phyloP scores from a whole-genome alignment of 495 filamentous ascomycete species.

The Podospora anserina region DNA sequence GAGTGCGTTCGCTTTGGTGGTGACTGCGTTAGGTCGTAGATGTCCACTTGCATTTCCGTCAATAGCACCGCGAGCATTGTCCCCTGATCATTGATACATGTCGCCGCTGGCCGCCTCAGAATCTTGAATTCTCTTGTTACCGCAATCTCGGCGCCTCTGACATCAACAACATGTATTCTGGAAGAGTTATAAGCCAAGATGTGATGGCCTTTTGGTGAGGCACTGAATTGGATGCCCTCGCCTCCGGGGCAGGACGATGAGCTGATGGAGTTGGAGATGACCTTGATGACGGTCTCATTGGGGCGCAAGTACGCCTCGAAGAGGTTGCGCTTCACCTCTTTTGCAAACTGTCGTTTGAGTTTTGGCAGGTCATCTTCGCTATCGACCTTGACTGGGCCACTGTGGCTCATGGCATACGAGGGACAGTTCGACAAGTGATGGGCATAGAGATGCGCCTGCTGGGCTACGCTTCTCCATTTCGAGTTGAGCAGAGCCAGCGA shows the following conservation, averaged over 20 bases:
- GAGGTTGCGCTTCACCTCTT: slow-evolving; percentile 71
- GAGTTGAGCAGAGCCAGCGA: slow-evolving; percentile 77
- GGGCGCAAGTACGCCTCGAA: slow-evolving; percentile 77
- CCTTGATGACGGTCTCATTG: slow-evolving; percentile 62
- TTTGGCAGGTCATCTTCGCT: slow-evolving; percentile 53
- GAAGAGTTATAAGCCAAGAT: slow-evolving; percentile 83
- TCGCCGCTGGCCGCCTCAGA: slow-evolving; percentile 68
- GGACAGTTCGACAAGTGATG: slow-evolving; percentile 71
- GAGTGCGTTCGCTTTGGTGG: slow-evolving; percentile 64
- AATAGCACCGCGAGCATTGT: slow-evolving; percentile 74
- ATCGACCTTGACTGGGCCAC: slow-evolving; percentile 35
- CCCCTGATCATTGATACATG: slow-evolving; percentile 77
- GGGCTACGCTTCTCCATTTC: slow-evolving; percentile 71
- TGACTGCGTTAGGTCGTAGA: slow-evolving; percentile 65
- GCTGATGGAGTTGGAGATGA: slow-evolving; percentile 80
- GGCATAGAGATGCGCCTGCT: slow-evolving; percentile 68
- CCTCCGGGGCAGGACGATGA: slow-evolving; percentile 79
- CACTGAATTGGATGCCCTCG: slow-evolving; percentile 79
- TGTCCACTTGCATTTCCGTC: slow-evolving; percentile 73
- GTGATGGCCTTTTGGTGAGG: slow-evolving; percentile 70
- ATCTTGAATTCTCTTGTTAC: slow-evolving; percentile 80
- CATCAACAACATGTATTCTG: slow-evolving; percentile 74
- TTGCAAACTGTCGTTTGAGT: slow-evolving; percentile 65
- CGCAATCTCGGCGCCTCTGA: slow-evolving; percentile 51
- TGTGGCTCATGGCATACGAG: slow-evolving; percentile 59